phyloP scores from a whole-genome alignment of 2,329 filamentous ascomycete genomes.

The Trichoderma sp. region DNA sequence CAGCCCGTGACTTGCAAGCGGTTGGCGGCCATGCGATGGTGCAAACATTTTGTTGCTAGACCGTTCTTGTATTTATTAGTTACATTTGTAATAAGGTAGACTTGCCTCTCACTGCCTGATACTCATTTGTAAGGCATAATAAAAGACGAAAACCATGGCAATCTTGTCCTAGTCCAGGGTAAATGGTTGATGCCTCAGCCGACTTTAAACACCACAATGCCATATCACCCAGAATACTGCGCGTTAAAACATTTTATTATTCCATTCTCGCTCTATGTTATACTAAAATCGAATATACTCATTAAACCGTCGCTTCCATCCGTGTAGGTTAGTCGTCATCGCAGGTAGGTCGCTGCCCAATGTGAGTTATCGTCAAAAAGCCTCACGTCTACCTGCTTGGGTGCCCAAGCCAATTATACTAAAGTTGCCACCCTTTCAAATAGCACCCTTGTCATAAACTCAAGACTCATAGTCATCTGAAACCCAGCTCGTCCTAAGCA shows the following conservation, averaged over 20 bases:
- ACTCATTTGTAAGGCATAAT: background rate
- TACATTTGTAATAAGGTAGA: background rate
- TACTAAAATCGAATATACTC: background rate
- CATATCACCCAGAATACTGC: background rate
- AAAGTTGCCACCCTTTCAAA: background rate
- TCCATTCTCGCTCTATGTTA: background rate
- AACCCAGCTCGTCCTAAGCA: background rate
- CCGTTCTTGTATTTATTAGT: background rate
- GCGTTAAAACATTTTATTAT: background rate
- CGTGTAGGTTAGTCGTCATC: background rate
- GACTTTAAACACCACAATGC: background rate
- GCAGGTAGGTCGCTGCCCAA: background rate
- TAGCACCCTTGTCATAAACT: slow-evolving; percentile 29
- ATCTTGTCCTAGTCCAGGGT: background rate
- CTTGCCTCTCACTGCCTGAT: background rate
- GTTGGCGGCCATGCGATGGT: background rate
- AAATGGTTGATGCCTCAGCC: background rate
- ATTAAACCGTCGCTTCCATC: background rate
- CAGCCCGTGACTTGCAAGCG: background rate
- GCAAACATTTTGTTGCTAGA: background rate
- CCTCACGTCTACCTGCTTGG: background rate
- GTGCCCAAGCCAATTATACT: background rate
- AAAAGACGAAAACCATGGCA: background rate
- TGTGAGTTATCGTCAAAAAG: background rate
- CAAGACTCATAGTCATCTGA: slow-evolving; percentile 24